Evolutionary conservation across 441 rosid genomes (phyloP).

Genomic region (Jatropha podagrica): DNA sequence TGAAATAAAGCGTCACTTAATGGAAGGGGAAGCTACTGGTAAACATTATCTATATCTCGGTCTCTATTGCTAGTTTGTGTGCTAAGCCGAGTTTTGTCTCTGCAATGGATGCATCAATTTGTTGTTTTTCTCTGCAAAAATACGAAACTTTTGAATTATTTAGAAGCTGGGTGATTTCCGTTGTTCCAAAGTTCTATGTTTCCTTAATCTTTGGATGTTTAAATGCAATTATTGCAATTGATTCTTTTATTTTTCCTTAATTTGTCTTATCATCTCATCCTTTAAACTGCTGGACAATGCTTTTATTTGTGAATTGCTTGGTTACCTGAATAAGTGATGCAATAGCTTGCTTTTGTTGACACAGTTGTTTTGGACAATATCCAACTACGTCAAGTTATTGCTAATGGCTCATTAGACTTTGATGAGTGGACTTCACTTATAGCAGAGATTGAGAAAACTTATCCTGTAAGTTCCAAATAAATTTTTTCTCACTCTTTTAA

Average conservation of each 20-base stretch:
- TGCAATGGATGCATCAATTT: neutral
- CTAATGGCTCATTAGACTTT: conserved; percentile 49
- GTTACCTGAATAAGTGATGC: neutral
- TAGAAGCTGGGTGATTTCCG: neutral
- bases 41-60: neutral
- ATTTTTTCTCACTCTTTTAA: neutral
- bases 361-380: conserved; percentile 46
- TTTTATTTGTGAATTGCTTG: neutral
- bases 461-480: conserved; percentile 43
- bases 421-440: conserved; percentile 83
- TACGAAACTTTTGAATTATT: neutral
- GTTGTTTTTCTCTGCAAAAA: neutral
- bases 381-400: conserved; percentile 42
- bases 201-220: neutral
- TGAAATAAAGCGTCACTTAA: conserved; percentile 21
- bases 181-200: neutral
- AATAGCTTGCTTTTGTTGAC: conserved; percentile 2
- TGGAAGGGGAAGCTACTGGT: conserved; percentile 28
- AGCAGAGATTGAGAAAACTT: conserved; percentile 50
- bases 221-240: neutral
- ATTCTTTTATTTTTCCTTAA: neutral
- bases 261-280: neutral
- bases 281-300: too few relatives aligned
- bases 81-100: neutral
- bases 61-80: neutral